These are phyloP conservation scores for Polysphondylium violaceum DNA, from an alignment of 78 protist species.

Conservation along the genomic window DNA sequence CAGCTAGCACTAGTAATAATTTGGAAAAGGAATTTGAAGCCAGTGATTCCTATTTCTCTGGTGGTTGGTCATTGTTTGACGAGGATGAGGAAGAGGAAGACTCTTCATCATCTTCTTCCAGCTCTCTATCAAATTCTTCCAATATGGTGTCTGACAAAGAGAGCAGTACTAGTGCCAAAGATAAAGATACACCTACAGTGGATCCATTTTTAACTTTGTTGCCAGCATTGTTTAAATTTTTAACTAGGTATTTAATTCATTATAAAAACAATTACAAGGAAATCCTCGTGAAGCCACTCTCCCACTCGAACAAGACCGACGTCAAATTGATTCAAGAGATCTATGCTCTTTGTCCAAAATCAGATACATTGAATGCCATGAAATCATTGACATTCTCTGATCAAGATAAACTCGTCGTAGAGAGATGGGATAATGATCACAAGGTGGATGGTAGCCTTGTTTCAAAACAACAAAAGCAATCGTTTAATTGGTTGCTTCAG, in stretches of 20 bases:
- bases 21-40: not conserved
- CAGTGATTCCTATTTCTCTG: constrained; percentile 30
- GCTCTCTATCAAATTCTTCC: not conserved
- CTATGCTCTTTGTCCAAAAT: not conserved
- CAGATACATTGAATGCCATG: constrained; percentile 27
- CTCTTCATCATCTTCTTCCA: no score
- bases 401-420: constrained; percentile 1
- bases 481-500: constrained; percentile 37
- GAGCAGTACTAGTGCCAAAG: not conserved
- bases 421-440: constrained; percentile 17
- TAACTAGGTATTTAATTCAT: not conserved
- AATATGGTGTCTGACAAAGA: constrained; percentile 2
- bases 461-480: constrained; percentile 5
- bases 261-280: constrained; percentile 8
- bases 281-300: not conserved
- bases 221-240: not conserved
- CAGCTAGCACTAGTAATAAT: not conserved
- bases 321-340: constrained; percentile 16
- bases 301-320: not conserved
- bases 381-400: constrained; percentile 11
- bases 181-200: not conserved
- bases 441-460: not conserved
- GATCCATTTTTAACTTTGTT: not conserved
- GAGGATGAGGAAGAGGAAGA: constrained; percentile 1
- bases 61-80: constrained; percentile 50